Conservation (phyloP, 768 basidiomycete species). For the Mycena rebaudengoi region DNA sequence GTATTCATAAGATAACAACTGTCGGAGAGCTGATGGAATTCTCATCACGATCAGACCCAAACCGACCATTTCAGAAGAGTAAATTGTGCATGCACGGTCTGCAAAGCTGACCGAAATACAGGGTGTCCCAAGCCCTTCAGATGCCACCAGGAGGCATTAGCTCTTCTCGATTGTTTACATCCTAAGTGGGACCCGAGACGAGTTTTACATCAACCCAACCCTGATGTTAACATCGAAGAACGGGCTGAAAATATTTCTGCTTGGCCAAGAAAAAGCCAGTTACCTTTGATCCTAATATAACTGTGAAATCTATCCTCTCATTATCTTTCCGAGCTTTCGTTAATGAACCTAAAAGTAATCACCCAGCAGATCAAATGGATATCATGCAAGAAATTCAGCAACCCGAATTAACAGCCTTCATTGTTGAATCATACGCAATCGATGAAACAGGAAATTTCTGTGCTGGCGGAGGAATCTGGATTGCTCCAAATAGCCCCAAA, state of each 20-base stretch:
- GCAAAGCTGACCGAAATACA: background rate
- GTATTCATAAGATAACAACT: too few species aligned
- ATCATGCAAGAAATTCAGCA: background rate
- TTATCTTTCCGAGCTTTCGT: background rate
- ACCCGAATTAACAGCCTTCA: background rate
- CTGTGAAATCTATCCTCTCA: background rate
- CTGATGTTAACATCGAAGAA: background rate
- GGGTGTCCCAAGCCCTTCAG: background rate
- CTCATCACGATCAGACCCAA: background rate
- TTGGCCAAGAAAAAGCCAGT: background rate
- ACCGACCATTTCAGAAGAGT: background rate
- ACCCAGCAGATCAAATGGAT: background rate
- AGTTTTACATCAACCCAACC: background rate
- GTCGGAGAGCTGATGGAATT: background rate
- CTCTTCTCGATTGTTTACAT: background rate
- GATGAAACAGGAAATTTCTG: background rate
- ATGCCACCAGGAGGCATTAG: background rate
- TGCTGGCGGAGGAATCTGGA: background rate
- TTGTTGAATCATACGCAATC: background rate
- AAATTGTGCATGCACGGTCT: background rate
- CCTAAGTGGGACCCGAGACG: background rate
- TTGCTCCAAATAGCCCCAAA: background rate
- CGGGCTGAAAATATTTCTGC: background rate
- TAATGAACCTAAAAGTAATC: background rate
- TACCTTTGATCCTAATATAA: background rate